Conservation (phyloP, 306 rosid genomes). For the Astragalus membranaceus region DNA sequence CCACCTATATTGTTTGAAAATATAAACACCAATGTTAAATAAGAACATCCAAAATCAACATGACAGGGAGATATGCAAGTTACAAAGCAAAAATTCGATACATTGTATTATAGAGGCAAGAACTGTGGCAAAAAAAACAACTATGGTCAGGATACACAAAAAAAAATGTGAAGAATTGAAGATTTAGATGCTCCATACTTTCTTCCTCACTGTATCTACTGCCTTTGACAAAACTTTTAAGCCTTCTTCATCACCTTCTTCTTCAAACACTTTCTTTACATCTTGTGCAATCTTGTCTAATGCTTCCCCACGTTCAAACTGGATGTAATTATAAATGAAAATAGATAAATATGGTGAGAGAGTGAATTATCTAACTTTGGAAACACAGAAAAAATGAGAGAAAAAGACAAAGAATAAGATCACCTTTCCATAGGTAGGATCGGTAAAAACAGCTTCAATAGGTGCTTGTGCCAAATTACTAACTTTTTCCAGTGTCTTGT, state of each 20-base stretch:
- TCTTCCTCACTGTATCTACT: slow-evolving; percentile 89
- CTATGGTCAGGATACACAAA: not conserved
- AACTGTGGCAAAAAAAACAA: not conserved
- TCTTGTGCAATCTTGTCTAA: slow-evolving; percentile 74
- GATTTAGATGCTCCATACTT: slow-evolving; percentile 40
- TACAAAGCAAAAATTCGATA: not conserved
- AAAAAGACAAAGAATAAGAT: not conserved
- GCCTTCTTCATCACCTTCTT: slow-evolving; percentile 91
- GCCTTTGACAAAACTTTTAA: slow-evolving; percentile 69
- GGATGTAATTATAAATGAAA: slow-evolving; percentile 18
- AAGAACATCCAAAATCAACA: slow-evolving; percentile 7
- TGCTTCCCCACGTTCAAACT: slow-evolving; percentile 98
- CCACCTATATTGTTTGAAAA: slow-evolving; percentile 48
- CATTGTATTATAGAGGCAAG: not conserved
- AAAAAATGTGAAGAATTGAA: not conserved
- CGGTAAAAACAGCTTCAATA: slow-evolving; percentile 81
- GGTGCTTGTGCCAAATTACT: slow-evolving; percentile 63
- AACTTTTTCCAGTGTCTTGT: slow-evolving; percentile 73
- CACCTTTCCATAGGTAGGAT: slow-evolving; percentile 92
- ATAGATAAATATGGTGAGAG: not conserved
- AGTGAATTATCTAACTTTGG: not conserved
- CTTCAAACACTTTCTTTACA: slow-evolving; percentile 68
- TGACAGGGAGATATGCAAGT: not conserved
- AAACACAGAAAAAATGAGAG: not conserved
- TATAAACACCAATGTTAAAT: slow-evolving; percentile 14